Percentiles rank a stretch among this genome's conserved stretches.
phyloP scores from a whole-genome alignment of 78 protist genomes.

The Bodo saltans region DNA sequence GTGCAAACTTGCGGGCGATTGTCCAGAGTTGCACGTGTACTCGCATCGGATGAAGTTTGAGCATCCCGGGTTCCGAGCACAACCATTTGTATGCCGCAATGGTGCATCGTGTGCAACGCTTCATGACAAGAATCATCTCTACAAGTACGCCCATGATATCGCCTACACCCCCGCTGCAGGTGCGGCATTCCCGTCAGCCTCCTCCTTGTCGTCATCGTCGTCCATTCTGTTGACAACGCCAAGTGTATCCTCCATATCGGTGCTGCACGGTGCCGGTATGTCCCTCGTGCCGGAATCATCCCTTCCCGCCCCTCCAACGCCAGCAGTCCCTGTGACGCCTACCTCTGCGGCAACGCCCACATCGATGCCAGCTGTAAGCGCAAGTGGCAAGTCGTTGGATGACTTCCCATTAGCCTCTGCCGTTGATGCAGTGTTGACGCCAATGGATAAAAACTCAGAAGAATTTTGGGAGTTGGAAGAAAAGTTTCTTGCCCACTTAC shows the following conservation, averaged over 20 bases:
- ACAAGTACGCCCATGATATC: not conserved
- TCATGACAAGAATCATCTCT: not conserved
- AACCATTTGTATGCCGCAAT: not conserved
- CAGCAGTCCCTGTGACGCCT: not conserved
- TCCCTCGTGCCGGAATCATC: not conserved
- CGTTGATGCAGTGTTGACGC: not conserved
- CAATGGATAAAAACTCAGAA: conserved; percentile 6
- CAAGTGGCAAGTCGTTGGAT: not conserved
- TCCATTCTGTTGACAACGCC: no score
- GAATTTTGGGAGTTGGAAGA: conserved; percentile 31
- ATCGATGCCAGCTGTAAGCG: not conserved
- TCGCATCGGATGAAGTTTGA: not conserved
- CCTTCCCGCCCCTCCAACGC: not conserved
- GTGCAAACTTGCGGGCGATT: not conserved
- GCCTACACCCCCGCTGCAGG: not conserved
- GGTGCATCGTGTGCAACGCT: not conserved
- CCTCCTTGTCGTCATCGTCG: not conserved
- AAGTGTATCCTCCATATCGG: no score
- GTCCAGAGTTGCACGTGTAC: not conserved
- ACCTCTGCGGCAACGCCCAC: not conserved
- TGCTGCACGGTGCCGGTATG: no score
- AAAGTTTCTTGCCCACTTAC: conserved; percentile 1
- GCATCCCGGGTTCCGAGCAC: not conserved
- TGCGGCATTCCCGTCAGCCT: not conserved
- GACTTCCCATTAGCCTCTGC: not conserved